Evolutionary conservation across 2,329 filamentous ascomycete species (phyloP).

Genomic region (Calonectria honghensis): DNA sequence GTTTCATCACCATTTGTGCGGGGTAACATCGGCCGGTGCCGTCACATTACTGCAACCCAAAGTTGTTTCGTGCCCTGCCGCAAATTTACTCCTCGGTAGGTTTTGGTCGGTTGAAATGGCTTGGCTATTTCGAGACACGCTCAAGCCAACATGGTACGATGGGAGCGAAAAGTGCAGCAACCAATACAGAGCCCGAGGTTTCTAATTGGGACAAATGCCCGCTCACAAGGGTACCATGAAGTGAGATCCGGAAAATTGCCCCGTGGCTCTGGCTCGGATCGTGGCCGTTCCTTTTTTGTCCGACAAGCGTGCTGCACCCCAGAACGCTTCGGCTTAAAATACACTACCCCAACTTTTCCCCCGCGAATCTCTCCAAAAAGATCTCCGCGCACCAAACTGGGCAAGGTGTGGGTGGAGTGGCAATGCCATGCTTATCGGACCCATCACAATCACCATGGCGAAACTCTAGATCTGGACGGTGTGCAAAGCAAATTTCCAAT

Average conservation of each 20-base stretch:
- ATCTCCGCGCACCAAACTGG: not conserved
- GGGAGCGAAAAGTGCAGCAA: too few relatives aligned
- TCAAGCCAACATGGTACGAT: not conserved
- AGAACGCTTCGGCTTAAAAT: not conserved
- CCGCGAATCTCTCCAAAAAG: not conserved
- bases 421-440: not conserved
- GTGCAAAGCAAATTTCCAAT: not conserved
- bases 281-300: not conserved
- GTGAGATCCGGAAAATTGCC: not conserved
- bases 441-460: not conserved
- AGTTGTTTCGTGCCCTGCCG: not conserved
- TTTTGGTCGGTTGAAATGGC: constrained; percentile 18
- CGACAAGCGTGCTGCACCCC: not conserved
- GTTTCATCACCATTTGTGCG: not conserved
- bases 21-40: constrained; percentile 18
- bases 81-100: constrained; percentile 27
- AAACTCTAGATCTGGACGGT: constrained; percentile 6
- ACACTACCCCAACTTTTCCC: not conserved
- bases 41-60: not conserved
- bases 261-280: not conserved
- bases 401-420: not conserved
- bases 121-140: not conserved
- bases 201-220: not conserved
- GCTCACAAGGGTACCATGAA: too few relatives aligned
- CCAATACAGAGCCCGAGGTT: not conserved